phyloP scores from a whole-genome alignment of 371 early-diverging fungal species.

The Mortierella polycephala region DNA sequence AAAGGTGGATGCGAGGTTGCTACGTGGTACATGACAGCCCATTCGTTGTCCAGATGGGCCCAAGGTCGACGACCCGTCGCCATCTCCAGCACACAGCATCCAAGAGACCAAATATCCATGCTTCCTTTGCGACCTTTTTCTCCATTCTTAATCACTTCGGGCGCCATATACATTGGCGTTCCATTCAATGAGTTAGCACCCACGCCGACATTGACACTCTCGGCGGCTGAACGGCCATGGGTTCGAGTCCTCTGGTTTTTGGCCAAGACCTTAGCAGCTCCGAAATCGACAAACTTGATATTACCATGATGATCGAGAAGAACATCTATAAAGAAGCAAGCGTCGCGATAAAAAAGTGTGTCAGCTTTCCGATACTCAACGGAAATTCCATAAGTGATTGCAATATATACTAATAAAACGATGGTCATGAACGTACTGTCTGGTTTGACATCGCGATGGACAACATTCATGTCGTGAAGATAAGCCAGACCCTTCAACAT shows the following conservation, averaged over 20 bases:
- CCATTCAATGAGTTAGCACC: slow-evolving; percentile 82
- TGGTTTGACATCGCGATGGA: slow-evolving; percentile 94
- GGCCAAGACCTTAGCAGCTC: slow-evolving; percentile 87
- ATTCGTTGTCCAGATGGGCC: slow-evolving; percentile 92
- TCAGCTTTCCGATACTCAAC: too few species aligned
- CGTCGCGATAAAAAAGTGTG: not conserved
- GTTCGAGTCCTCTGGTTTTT: slow-evolving; percentile 79
- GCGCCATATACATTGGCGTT: slow-evolving; percentile 98
- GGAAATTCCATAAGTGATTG: too few species aligned
- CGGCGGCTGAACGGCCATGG: slow-evolving; percentile 65
- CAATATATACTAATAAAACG: not conserved
- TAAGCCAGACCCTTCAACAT: slow-evolving; percentile 92
- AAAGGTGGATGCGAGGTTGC: slow-evolving; percentile 80
- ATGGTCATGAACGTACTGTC: slow-evolving; percentile 70
- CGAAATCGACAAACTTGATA: slow-evolving; percentile 91
- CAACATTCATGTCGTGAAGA: slow-evolving; percentile 86
- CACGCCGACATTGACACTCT: slow-evolving; percentile 60
- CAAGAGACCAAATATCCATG: slow-evolving; percentile 96
- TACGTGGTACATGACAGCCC: slow-evolving; percentile 92
- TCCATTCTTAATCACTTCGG: slow-evolving; percentile 92
- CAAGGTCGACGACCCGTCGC: slow-evolving; percentile 93
- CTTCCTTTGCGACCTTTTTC: slow-evolving; percentile 80
- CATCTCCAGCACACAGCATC: slow-evolving; percentile 97
- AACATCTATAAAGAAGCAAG: slow-evolving; percentile 64
- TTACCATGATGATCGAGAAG: slow-evolving; percentile 82